A percentile compares a stretch with the other conserved stretches of the same genome.
phyloP scores from a whole-genome alignment of 192 early-diverging fungal genomes.

The Coemansia sp. region DNA sequence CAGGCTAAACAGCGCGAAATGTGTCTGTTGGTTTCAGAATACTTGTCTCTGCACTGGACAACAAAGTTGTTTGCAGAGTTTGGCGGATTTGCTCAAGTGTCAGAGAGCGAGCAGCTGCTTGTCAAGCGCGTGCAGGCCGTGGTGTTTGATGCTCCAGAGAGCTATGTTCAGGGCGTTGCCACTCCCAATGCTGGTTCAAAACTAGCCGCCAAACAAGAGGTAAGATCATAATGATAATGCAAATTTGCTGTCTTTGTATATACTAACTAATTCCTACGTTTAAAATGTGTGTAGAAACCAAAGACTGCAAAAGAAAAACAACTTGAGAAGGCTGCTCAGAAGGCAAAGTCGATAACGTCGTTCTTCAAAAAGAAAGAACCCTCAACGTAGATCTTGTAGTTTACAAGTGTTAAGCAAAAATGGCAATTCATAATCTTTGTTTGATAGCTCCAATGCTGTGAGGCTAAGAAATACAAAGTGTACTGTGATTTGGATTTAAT shows the following conservation, averaged over 20 bases:
- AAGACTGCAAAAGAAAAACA: constrained; percentile 49
- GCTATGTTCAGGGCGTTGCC: constrained; percentile 29
- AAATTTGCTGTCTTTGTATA: neutral
- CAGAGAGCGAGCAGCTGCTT: constrained; percentile 14
- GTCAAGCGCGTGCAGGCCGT: constrained; percentile 9
- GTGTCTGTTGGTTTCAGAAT: constrained; percentile 42
- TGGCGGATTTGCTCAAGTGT: constrained; percentile 18
- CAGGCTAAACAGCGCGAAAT: constrained; percentile 30
- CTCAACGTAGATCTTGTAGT: neutral
- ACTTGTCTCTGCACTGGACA: constrained; percentile 29
- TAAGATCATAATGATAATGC: neutral
- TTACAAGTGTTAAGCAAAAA: no score
- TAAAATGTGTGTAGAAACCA: constrained; percentile 13
- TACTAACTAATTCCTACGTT: neutral
- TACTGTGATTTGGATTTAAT: no score
- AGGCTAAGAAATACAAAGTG: no score
- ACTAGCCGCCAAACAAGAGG: constrained; percentile 7
- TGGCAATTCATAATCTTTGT: no score
- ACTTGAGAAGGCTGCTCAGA: constrained; percentile 39
- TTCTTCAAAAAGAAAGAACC: constrained; percentile 35
- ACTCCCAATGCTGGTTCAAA: constrained; percentile 1
- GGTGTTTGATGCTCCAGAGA: constrained; percentile 32
- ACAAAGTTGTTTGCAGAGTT: constrained; percentile 21
- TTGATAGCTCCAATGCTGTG: no score
- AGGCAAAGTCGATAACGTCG: constrained; percentile 41